phyloP scores from a whole-genome alignment of 1,284 basidiomycete genomes.

The Pseudozyma thailandica region DNA sequence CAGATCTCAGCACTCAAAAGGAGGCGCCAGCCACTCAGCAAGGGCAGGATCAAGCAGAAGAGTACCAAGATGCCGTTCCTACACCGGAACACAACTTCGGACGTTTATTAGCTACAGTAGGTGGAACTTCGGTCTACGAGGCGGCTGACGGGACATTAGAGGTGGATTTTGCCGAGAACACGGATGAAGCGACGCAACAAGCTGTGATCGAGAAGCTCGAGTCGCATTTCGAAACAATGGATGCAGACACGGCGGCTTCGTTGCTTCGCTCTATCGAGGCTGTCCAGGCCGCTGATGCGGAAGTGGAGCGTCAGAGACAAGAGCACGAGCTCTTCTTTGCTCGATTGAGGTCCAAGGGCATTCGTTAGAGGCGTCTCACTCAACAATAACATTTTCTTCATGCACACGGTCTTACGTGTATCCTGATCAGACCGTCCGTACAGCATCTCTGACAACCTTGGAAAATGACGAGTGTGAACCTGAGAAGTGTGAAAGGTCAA shows the following conservation, averaged over 20 bases:
- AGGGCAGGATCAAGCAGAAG: no score
- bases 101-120: slow-evolving; percentile 18
- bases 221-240: slow-evolving; percentile 1
- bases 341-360: slow-evolving; percentile 33
- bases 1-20: no score
- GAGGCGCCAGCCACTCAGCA: no score
- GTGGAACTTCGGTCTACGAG: slow-evolving; percentile 24
- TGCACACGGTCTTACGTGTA: background rate
- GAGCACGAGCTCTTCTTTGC: slow-evolving; percentile 18
- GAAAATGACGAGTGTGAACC: background rate
- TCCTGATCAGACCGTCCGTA: no score
- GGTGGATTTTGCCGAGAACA: slow-evolving; percentile 23
- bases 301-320: slow-evolving; percentile 8
- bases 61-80: background rate
- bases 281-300: slow-evolving; percentile 2
- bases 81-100: background rate
- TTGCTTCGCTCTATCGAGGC: slow-evolving; percentile 20
- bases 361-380: slow-evolving; percentile 6
- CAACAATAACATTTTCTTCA: background rate
- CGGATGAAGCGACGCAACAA: slow-evolving; percentile 17
- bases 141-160: slow-evolving; percentile 19
- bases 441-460: background rate
- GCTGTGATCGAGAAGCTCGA: slow-evolving; percentile 24
- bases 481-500: background rate
- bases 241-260: slow-evolving; percentile 8